Percentiles rank a stretch among this genome's conserved stretches.
Conservation (phyloP, 2,329 filamentous ascomycete genomes). For the Ilyonectria robusta region DNA sequence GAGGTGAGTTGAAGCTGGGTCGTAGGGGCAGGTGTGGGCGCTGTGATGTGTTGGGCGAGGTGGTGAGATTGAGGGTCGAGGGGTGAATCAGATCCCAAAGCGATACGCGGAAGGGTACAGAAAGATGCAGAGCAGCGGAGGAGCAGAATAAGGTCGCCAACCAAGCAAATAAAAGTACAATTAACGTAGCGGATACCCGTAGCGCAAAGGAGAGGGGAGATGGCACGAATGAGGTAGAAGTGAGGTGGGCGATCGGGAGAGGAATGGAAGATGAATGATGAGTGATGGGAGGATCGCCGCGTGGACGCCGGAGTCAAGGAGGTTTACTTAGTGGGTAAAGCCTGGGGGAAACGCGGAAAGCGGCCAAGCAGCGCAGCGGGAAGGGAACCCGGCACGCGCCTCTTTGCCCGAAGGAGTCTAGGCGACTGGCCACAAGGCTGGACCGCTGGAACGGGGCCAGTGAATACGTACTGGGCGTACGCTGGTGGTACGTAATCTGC, state of each 20-base stretch:
- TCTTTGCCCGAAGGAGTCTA: constrained; percentile 21
- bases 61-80: background rate
- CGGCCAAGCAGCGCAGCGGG: background rate
- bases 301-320: constrained; percentile 3
- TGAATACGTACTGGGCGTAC: constrained; percentile 8
- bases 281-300: constrained; percentile 10
- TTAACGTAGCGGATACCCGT: background rate
- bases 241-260: background rate
- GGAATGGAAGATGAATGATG: background rate
- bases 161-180: too few relatives aligned
- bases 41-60: too few relatives aligned
- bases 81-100: background rate
- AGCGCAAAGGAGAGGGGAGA: background rate
- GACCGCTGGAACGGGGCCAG: background rate
- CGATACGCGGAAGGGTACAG: background rate
- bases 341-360: background rate
- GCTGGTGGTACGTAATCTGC: background rate
- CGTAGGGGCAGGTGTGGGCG: background rate
- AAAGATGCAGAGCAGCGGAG: too few relatives aligned
- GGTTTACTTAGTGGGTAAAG: background rate
- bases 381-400: constrained; percentile 20
- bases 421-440: constrained; percentile 1
- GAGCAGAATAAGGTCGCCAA: too few relatives aligned
- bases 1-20: background rate
- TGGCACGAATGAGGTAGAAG: background rate